phyloP scores from a whole-genome alignment of 768 basidiomycete genomes.

The Suillus ampliporus region DNA sequence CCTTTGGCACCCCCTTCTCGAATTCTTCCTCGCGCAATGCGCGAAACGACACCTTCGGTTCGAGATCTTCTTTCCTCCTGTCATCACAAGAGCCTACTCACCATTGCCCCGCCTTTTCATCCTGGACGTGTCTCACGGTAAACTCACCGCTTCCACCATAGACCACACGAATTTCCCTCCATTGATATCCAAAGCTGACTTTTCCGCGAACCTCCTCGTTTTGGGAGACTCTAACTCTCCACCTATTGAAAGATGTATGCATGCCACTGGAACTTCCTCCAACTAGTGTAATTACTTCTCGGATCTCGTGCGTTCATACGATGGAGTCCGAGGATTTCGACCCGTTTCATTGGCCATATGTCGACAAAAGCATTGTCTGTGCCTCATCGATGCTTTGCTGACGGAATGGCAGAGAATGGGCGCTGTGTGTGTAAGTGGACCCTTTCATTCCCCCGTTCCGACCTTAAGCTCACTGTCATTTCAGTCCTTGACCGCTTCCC shows the following conservation, averaged over 20 bases:
- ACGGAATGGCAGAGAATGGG: constrained; percentile 3
- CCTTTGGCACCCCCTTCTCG: constrained; percentile 66
- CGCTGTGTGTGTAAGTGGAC: neutral
- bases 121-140: constrained; percentile 67
- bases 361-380: neutral
- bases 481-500: neutral
- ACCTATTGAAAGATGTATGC: neutral
- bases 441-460: neutral
- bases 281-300: neutral
- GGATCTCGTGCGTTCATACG: neutral
- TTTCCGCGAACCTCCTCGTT: constrained; percentile 73
- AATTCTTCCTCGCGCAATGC: constrained; percentile 23
- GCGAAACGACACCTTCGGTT: constrained; percentile 34
- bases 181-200: constrained; percentile 58
- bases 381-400: neutral
- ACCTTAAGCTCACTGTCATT: neutral
- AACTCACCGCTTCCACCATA: constrained; percentile 58
- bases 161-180: constrained; percentile 58
- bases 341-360: neutral
- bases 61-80: constrained; percentile 69
- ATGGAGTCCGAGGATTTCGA: neutral
- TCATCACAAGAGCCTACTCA: constrained; percentile 61
- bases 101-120: constrained; percentile 71
- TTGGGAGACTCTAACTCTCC: constrained; percentile 31
- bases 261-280: neutral